Conservation (phyloP, 345 rosid genomes). For the Citrus sinensis region DVS_A1.0 CM039168.1:28536501-28537000, state of each 20-base stretch:
- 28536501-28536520: not conserved
- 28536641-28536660: not conserved
- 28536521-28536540: not conserved
- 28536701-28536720: not conserved
- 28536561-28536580: not conserved
- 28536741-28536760: not conserved
- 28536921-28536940: slow-evolving; percentile 77
- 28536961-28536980: slow-evolving; percentile 42
- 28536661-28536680: not conserved
- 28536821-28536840: not conserved
- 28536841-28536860: not conserved
- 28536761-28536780: not conserved
- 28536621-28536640: not conserved
- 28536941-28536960: slow-evolving; percentile 58
- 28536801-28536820: not conserved
- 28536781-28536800: not conserved
- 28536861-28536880: not conserved
- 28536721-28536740: not conserved
- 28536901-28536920: slow-evolving; percentile 57
- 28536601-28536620: not conserved
- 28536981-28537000: not conserved
- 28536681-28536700: not conserved
- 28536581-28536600: not conserved
- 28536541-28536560: not conserved
- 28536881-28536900: not conserved